Base-by-base conservation (phyloP, 208 protist species). In the Leptomonas pyrrhocoris region DNA sequence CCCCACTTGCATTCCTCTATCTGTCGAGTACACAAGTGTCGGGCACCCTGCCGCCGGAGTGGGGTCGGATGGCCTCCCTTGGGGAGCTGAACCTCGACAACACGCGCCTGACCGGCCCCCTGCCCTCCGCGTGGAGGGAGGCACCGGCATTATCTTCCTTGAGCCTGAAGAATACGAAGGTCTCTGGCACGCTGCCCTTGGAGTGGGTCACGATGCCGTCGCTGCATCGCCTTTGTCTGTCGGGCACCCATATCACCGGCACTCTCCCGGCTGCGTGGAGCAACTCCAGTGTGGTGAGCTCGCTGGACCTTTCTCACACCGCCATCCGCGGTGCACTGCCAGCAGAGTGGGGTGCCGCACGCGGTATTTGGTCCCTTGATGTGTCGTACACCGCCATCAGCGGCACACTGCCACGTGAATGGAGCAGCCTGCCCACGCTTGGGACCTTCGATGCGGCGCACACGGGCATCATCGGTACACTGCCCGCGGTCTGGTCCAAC, bases 241-340 rank as follows among this genome's bases (percentile, higher is more conserved):
- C 8, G 36, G 16, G 46, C n/a, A 62, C 40, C 16, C 12, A 12
- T 2, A 40, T 62, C n/a, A 31, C 18, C 5, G 56, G 56, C 40
- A 62, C 56, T 11, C 56, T 62, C 19, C 40, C 56, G 3, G 3
- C 4, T 2, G 56, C 25, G 23, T 62, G 56, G 56, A 9, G 9
- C 38, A 2, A 23, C 28, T 8, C 34, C 3, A 11, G 13, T 28
- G 54, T 4, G 25, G 7, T 12, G n/a, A n/a, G n/a, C 7, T 38
- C 49, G 1, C 13, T 54, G 13, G 23, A 54, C 23, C 11, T 54
- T 6, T 3, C 21, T 25, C 49, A 54, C 23, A 54, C 21, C 49
- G 49, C 21, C 18, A 54, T 54, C 49, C 21, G 8, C 49, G 49
- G 49, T 21, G 49, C 56, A 9, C 56, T 62, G 34, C 40, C 56